Base-by-base conservation (phyloP, 2,329 filamentous ascomycete genomes). In the Cadophora sp. region DNA sequence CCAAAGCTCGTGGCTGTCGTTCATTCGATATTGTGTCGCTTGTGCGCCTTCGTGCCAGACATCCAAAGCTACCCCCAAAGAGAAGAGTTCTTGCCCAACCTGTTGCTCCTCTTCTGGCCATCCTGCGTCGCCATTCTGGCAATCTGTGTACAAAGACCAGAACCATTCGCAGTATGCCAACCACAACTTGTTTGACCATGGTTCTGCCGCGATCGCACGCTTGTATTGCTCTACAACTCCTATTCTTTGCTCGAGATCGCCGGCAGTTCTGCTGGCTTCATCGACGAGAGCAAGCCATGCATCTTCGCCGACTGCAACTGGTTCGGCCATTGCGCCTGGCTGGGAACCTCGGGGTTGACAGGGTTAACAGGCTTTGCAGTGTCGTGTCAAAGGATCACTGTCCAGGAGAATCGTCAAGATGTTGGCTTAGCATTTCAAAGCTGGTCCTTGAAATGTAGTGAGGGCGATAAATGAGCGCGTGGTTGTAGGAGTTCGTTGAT, bases 1-100 rank as follows among this genome's bases (percentile, higher is more conserved):
- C 92, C 92, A 97, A 12, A 96, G 85, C 66, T 89, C 80, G 76
- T 94, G 90, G 76, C 92, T 95, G 77, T 94, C 91, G 76, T 87
- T 87, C 67, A 96, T 82, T 69, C 92, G 90, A 79, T 90, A 92
- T 76, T 90, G 88, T 64, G 92, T 92, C 51, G 88, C 87, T 69
- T 90, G 85, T 73, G 92, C 89, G 43, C 88, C 92, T 74, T 92
- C 85, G 76, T 90, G 87, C 86, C 92, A 92, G 1, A 92, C 84
- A 64, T 87, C 86, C 64, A 92, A 80, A 56, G 92, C 87, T 58
- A 86, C 80, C 40, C 90, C 87, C 70, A 91, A 86, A 7, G 87
- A 87, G 79, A 96, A 95, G 50, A 92, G 81, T 71, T 94, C 90
- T 73, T 87, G 86, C 62, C 89, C 92, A 68, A 92, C 81, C 62